phyloP scores from a whole-genome alignment of 441 rosid genomes.

The Croton laevigatus region DNA sequence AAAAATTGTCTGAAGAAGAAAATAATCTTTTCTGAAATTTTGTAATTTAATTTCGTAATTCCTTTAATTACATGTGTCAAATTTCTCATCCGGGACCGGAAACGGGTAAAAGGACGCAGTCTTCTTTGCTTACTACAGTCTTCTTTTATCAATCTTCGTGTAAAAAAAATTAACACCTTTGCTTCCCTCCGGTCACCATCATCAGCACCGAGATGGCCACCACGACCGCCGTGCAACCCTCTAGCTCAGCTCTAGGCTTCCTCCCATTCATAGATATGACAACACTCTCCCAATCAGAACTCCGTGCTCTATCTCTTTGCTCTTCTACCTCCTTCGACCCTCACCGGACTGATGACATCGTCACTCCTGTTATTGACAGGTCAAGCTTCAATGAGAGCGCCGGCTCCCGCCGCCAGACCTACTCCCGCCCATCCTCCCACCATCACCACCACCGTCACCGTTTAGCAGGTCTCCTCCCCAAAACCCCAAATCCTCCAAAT shows the following conservation, averaged over 20 bases:
- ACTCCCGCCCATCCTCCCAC: constrained; percentile 46
- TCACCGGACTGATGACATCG: constrained; percentile 29
- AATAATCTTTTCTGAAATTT: too few relatives aligned
- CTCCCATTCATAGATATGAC: constrained; percentile 44
- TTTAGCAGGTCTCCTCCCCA: constrained; percentile 38
- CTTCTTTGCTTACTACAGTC: too few relatives aligned
- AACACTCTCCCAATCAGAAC: constrained; percentile 60
- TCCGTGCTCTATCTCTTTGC: constrained; percentile 47
- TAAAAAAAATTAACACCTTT: too few relatives aligned
- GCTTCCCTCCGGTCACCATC: not conserved
- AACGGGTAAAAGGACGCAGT: too few relatives aligned
- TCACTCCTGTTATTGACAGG: constrained; percentile 47
- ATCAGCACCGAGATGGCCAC: constrained; percentile 27
- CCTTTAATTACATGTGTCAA: too few relatives aligned
- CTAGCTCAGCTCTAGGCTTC: constrained; percentile 18
- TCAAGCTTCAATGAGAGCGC: constrained; percentile 66
- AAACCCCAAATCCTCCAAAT: constrained; percentile 31
- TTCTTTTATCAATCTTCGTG: too few relatives aligned
- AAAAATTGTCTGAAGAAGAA: too few relatives aligned
- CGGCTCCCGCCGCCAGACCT: constrained; percentile 65
- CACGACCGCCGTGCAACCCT: constrained; percentile 20
- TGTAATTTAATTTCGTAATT: too few relatives aligned
- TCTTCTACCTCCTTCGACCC: constrained; percentile 38
- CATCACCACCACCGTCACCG: constrained; percentile 60
- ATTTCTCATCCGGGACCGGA: too few relatives aligned